These are phyloP conservation scores for Priceomyces carsonii DNA, from an alignment of 805 yeast species.

Conservation along the genomic window DNA sequence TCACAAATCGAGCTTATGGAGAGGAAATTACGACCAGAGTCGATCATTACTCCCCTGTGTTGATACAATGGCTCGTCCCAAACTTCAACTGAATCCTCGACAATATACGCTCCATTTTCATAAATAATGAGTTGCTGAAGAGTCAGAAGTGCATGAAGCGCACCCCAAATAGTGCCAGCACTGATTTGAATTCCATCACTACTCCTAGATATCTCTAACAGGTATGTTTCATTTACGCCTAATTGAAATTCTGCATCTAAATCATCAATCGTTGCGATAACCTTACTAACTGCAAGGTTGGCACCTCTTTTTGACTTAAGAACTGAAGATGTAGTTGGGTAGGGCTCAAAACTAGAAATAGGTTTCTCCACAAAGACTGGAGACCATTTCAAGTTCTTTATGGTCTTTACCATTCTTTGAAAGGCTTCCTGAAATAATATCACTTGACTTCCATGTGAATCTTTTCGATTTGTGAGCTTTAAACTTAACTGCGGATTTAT, in stretches of 20 bases:
- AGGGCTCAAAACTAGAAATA: slow-evolving; percentile 17
- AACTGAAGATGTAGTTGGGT: slow-evolving; percentile 9
- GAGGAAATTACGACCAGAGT: slow-evolving; percentile 38
- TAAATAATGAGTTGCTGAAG: slow-evolving; percentile 37
- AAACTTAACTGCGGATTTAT: too few species aligned
- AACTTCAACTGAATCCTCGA: slow-evolving; percentile 34
- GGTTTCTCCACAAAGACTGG: slow-evolving; percentile 33
- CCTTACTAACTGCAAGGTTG: neutral
- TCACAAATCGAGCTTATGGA: slow-evolving; percentile 22
- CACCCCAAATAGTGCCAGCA: slow-evolving; percentile 42
- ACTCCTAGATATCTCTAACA: slow-evolving; percentile 14
- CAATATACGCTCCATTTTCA: slow-evolving; percentile 18
- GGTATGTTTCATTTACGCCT: slow-evolving; percentile 39
- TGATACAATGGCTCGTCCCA: slow-evolving; percentile 34
- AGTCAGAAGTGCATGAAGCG: slow-evolving; percentile 39
- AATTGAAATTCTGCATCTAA: slow-evolving; percentile 21
- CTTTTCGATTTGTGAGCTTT: too few species aligned
- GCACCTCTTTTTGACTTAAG: neutral
- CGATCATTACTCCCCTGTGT: slow-evolving; percentile 42
- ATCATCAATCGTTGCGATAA: slow-evolving; percentile 6
- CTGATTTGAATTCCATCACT: slow-evolving; percentile 17
- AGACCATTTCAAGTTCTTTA: slow-evolving; percentile 26
- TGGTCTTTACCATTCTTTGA: too few species aligned
- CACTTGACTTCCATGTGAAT: too few species aligned
- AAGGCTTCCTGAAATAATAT: too few species aligned